A percentile compares a stretch with the other conserved stretches of the same genome.
Evolutionary conservation across 139 green algal species (phyloP).

Genomic region (Pleodorina starrii): DNA sequence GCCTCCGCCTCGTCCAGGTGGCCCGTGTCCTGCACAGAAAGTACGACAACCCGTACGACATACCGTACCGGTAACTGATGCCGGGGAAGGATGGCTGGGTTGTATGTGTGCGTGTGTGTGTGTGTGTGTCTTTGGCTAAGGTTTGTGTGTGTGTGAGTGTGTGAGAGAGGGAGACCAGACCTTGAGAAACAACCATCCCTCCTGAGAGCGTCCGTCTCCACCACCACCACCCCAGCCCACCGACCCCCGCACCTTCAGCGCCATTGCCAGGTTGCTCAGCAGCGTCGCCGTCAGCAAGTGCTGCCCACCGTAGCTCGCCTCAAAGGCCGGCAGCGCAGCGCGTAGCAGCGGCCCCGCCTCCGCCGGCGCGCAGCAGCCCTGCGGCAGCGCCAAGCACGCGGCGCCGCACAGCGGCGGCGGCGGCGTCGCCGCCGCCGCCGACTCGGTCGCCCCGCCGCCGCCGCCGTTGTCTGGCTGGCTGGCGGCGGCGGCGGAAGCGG

Average conservation of each 20-base stretch:
- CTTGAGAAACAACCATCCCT: too few relatives aligned
- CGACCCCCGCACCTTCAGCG: slow-evolving; percentile 37
- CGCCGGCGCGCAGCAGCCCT: background rate
- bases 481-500: background rate
- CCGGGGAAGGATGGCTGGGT: too few relatives aligned
- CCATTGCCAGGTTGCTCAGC: slow-evolving; percentile 34
- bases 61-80: too few relatives aligned
- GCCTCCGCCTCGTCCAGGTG: slow-evolving; percentile 30
- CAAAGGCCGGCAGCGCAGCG: slow-evolving; percentile 7
- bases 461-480: background rate
- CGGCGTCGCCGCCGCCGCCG: background rate
- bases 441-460: background rate
- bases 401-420: background rate
- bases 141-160: too few relatives aligned
- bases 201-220: too few relatives aligned
- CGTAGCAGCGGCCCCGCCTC: slow-evolving; percentile 28
- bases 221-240: too few relatives aligned
- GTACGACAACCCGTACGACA: too few relatives aligned
- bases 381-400: slow-evolving; percentile 32
- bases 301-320: background rate
- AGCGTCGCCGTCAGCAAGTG: slow-evolving; percentile 4
- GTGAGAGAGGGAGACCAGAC: too few relatives aligned
- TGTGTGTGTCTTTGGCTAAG: too few relatives aligned
- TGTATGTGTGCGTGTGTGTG: too few relatives aligned
- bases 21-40: slow-evolving; percentile 9